These are phyloP conservation scores for Jaapia argillacea DNA, from an alignment of 768 basidiomycete species.

Conservation along the genomic window DNA sequence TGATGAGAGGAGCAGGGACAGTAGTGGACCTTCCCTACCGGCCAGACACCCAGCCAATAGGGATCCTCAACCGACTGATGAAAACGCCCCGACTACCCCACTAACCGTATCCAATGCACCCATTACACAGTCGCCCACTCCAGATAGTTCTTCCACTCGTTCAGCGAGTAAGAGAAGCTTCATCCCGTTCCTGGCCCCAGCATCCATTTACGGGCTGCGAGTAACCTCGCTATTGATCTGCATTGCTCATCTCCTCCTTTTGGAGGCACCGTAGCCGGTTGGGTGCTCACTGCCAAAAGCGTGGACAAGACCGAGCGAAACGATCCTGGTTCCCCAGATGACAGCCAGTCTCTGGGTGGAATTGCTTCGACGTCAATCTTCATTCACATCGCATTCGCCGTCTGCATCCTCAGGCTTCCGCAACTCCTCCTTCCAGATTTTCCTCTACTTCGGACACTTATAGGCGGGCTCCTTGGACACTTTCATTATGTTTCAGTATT, in stretches of 20 bases:
- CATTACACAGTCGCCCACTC: background rate
- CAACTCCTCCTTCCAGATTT: slow-evolving; percentile 58
- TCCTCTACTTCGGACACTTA: no score
- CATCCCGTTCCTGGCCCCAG: slow-evolving; percentile 30
- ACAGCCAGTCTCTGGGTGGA: background rate
- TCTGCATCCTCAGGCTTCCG: slow-evolving; percentile 36
- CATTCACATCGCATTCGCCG: slow-evolving; percentile 51
- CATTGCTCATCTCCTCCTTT: slow-evolving; percentile 27
- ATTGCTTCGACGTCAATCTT: slow-evolving; percentile 26
- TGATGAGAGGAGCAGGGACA: slow-evolving; percentile 9
- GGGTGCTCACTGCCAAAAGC: slow-evolving; percentile 34
- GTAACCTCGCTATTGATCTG: slow-evolving; percentile 33
- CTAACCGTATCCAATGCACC: background rate
- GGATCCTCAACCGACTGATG: slow-evolving; percentile 13
- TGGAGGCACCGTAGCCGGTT: slow-evolving; percentile 40
- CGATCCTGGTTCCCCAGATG: background rate
- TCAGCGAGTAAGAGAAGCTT: slow-evolving; percentile 19
- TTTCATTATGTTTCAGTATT: no score
- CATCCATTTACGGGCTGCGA: slow-evolving; percentile 33
- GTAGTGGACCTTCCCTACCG: slow-evolving; percentile 22
- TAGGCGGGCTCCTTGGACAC: no score
- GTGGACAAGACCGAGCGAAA: slow-evolving; percentile 8
- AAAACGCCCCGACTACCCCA: slow-evolving; percentile 9
- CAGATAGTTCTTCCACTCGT: slow-evolving; percentile 16
- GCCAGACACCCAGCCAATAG: slow-evolving; percentile 41